These are phyloP conservation scores for Aureobasidium sp. DNA, from an alignment of 2,329 filamentous ascomycete species.

Conservation along the genomic window DNA sequence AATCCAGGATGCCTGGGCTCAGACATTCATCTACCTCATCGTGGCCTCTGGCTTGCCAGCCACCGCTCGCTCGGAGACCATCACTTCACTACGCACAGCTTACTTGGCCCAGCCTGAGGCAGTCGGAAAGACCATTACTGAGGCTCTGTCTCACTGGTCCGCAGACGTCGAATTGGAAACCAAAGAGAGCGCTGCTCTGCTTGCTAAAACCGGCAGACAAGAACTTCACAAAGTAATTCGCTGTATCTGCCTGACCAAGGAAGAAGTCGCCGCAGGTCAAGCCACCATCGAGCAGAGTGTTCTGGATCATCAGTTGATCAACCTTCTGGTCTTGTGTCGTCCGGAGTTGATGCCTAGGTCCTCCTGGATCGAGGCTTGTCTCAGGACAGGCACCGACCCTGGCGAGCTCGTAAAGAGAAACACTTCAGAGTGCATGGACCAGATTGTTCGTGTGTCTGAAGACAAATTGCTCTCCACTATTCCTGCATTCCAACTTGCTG, in stretches of 20 bases:
- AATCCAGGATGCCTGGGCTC: conserved; percentile 65
- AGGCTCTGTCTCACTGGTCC: conserved; percentile 74
- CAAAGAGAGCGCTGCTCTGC: conserved; percentile 64
- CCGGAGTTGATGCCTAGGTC: conserved; percentile 66
- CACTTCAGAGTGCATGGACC: conserved; percentile 55
- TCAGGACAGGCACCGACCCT: conserved; percentile 73
- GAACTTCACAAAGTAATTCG: conserved; percentile 54
- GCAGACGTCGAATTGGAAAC: conserved; percentile 57
- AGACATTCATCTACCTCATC: conserved; percentile 72
- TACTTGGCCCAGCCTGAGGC: conserved; percentile 52
- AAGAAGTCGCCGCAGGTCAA: conserved; percentile 40
- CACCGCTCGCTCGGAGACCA: conserved; percentile 54
- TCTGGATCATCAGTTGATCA: conserved; percentile 63
- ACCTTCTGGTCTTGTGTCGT: conserved; percentile 68
- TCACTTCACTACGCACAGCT: conserved; percentile 51
- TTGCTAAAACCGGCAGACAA: conserved; percentile 54
- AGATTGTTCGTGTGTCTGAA: conserved; percentile 49
- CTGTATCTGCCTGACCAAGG: conserved; percentile 52
- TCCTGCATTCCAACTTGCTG: conserved; percentile 51
- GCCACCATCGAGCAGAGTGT: conserved; percentile 37
- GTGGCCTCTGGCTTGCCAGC: conserved; percentile 54
- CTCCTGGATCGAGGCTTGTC: conserved; percentile 83
- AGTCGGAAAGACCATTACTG: conserved; percentile 55
- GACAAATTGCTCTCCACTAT: conserved; percentile 30
- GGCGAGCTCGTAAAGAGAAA: conserved; percentile 62